phyloP scores from a whole-genome alignment of 257 asterid genomes.

The Gentiana dahurica region DNA sequence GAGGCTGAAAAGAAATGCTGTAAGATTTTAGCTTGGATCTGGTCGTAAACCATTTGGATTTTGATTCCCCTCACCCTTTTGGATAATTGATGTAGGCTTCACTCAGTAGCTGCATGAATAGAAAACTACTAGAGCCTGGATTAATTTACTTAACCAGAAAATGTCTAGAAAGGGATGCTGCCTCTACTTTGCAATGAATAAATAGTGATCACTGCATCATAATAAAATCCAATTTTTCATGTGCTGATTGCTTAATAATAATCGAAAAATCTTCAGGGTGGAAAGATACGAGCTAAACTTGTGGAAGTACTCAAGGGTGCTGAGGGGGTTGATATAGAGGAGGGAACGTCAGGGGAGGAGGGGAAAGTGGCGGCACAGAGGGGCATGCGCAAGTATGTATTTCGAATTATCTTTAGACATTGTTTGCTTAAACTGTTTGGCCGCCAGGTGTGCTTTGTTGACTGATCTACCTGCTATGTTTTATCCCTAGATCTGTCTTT shows the following conservation, averaged over 20 bases:
- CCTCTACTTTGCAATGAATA: too few species aligned
- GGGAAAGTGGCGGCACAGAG: constrained; percentile 91
- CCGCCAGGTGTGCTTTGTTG: constrained; percentile 9
- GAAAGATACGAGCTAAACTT: constrained; percentile 90
- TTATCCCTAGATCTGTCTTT: constrained; percentile 60
- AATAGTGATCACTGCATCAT: too few species aligned
- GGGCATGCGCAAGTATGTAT: constrained; percentile 86
- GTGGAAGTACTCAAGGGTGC: constrained; percentile 60
- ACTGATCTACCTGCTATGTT: constrained; percentile 16
- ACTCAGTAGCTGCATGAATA: too few species aligned
- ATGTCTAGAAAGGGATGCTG: too few species aligned
- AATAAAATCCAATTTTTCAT: neutral
- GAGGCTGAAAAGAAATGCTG: constrained; percentile 96
- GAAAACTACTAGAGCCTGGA: too few species aligned
- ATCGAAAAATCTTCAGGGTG: constrained; percentile 48
- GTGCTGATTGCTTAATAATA: constrained; percentile 1
- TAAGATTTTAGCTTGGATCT: constrained; percentile 33
- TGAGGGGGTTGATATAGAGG: constrained; percentile 75
- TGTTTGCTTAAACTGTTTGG: constrained; percentile 1
- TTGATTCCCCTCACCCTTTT: too few species aligned
- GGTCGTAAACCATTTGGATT: neutral
- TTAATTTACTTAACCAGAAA: too few species aligned
- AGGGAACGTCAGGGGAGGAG: constrained; percentile 78
- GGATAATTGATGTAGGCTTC: too few species aligned
- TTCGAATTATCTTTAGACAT: constrained; percentile 2